phyloP scores from a whole-genome alignment of 1,139 yeast species.

The Kazachstania sp. region DNA sequence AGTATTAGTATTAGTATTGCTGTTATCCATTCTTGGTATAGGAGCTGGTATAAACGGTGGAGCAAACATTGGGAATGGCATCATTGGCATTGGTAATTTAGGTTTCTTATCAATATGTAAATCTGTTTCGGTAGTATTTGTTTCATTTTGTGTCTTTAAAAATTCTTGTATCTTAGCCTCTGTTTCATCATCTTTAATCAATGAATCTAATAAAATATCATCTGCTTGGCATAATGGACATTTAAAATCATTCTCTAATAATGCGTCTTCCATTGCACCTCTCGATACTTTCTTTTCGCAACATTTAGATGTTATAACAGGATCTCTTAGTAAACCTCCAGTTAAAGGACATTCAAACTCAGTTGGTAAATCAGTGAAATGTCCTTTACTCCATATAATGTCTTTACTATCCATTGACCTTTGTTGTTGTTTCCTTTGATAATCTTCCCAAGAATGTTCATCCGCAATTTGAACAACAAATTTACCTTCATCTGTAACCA shows the following conservation, averaged over 20 bases:
- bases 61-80: conserved; percentile 24
- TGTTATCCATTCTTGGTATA: background rate
- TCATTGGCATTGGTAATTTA: conserved; percentile 17
- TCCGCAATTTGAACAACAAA: conserved; percentile 94
- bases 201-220: conserved; percentile 68
- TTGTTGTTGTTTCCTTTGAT: conserved; percentile 58
- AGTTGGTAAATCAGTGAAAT: conserved; percentile 32
- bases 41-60: conserved; percentile 20
- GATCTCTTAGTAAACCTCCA: conserved; percentile 53
- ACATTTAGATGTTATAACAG: conserved; percentile 76
- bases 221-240: conserved; percentile 80
- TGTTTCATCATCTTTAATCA: conserved; percentile 52
- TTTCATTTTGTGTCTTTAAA: conserved; percentile 30
- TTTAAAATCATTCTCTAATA: conserved; percentile 77
- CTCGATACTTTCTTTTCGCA: conserved; percentile 57
- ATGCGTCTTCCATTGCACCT: conserved; percentile 55
- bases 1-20: no score
- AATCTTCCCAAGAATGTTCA: conserved; percentile 81
- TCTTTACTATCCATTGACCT: conserved; percentile 42
- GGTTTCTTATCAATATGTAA: background rate
- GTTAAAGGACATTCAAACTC: conserved; percentile 51
- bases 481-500: conserved; percentile 92
- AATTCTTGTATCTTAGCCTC: conserved; percentile 47
- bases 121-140: background rate
- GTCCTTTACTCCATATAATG: conserved; percentile 23